phyloP scores from a whole-genome alignment of 2,329 filamentous ascomycete species.

The Colletotrichum sp. region DNA sequence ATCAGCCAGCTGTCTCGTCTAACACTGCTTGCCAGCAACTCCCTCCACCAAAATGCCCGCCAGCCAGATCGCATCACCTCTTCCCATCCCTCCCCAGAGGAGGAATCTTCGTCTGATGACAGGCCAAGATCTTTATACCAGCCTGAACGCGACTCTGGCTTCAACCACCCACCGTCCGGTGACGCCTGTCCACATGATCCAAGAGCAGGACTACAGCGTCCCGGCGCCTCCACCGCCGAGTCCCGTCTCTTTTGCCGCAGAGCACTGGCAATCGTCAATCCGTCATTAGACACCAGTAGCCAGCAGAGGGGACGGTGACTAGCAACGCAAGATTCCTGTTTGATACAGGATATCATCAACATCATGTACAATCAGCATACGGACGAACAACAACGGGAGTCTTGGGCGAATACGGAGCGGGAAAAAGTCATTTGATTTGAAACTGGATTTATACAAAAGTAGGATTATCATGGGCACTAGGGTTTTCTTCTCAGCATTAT shows the following conservation, averaged over 20 bases:
- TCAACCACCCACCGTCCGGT: conserved; percentile 47
- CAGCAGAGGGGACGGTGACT: not conserved
- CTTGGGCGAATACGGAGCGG: conserved; percentile 4
- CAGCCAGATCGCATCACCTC: conserved; percentile 47
- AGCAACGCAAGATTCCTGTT: not conserved
- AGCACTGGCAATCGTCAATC: conserved; percentile 55
- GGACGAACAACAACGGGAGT: conserved; percentile 3
- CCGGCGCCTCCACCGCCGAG: conserved; percentile 70
- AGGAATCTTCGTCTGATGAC: conserved; percentile 49
- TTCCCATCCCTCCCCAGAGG: conserved; percentile 52
- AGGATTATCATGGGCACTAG: not conserved
- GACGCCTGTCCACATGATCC: conserved; percentile 55
- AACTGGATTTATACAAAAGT: not conserved
- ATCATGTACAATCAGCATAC: conserved; percentile 16
- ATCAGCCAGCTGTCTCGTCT: not conserved
- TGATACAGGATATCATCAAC: not conserved
- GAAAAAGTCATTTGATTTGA: conserved; percentile 5
- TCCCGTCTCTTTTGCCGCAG: conserved; percentile 64
- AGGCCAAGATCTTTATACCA: conserved; percentile 57
- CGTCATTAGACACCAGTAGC: conserved; percentile 26
- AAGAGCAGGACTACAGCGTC: conserved; percentile 65
- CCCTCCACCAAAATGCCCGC: conserved; percentile 42
- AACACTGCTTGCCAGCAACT: not conserved
- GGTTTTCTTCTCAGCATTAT: not conserved
- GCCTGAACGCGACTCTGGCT: conserved; percentile 55